phyloP scores from a whole-genome alignment of 2,329 filamentous ascomycete genomes.

The Emergomyces africanus region DNA sequence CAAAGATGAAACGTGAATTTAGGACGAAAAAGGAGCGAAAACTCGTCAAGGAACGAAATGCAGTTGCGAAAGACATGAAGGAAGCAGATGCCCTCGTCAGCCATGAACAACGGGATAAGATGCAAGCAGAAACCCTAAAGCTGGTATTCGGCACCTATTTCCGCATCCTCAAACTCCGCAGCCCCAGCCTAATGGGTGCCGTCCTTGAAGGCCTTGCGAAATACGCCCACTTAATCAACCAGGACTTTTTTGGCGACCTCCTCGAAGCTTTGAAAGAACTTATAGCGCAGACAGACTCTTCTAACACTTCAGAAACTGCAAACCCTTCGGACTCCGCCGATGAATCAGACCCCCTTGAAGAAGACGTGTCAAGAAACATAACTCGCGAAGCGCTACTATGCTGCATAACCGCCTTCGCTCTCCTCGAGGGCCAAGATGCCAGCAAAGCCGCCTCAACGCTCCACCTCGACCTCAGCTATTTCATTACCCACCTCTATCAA shows the following conservation, averaged over 20 bases:
- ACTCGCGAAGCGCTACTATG: conserved; percentile 83
- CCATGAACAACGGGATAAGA: conserved; percentile 83
- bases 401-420: conserved; percentile 91
- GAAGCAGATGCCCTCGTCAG: conserved; percentile 82
- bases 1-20: conserved; percentile 68
- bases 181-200: conserved; percentile 83
- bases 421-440: conserved; percentile 86
- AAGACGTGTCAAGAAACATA: conserved; percentile 47
- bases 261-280: conserved; percentile 90
- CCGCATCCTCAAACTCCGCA: conserved; percentile 73
- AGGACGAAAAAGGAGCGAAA: conserved; percentile 82
- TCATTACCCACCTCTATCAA: conserved; percentile 86
- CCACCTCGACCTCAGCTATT: conserved; percentile 86
- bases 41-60: conserved; percentile 69
- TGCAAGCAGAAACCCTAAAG: conserved; percentile 92
- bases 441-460: conserved; percentile 70
- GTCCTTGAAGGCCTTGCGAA: conserved; percentile 88
- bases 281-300: conserved; percentile 48
- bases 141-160: conserved; percentile 94
- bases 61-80: conserved; percentile 82
- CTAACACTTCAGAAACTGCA: conserved; percentile 35
- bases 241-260: conserved; percentile 95
- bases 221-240: conserved; percentile 94
- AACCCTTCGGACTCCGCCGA: conserved; percentile 29
- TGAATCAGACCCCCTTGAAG: conserved; percentile 37